phyloP scores from a whole-genome alignment of 164 flowering plant genomes.

The Magnolia changhungtana region DNA sequence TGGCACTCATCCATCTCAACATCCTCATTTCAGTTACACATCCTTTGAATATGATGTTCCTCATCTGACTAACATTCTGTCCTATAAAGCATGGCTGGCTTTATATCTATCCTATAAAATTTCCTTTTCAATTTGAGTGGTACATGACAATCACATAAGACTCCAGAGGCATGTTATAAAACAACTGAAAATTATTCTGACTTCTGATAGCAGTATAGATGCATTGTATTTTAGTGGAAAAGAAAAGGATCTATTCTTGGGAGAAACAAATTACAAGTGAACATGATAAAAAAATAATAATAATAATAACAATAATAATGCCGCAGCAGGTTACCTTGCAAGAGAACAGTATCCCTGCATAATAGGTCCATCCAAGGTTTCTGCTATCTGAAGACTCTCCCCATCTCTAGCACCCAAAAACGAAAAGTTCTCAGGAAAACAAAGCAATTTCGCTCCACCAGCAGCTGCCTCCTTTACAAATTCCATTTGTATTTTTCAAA shows the following conservation, averaged over 20 bases:
- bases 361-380: slow-evolving; percentile 80
- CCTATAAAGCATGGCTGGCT: too few species aligned
- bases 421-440: slow-evolving; percentile 85
- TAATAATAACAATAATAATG: neutral
- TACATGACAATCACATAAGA: too few species aligned
- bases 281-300: neutral
- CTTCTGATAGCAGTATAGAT: too few species aligned
- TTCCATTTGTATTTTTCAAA: neutral
- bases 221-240: neutral
- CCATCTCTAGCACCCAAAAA: slow-evolving; percentile 58
- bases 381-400: slow-evolving; percentile 69
- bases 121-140: too few species aligned
- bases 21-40: too few species aligned
- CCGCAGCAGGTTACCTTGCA: slow-evolving; percentile 50
- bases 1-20: too few species aligned
- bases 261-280: neutral
- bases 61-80: too few species aligned
- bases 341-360: slow-evolving; percentile 78
- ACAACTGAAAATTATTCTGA: too few species aligned
- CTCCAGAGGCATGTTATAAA: too few species aligned
- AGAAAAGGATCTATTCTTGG: neutral
- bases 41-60: too few species aligned
- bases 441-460: slow-evolving; percentile 84
- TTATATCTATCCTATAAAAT: too few species aligned
- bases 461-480: slow-evolving; percentile 72